Base-by-base conservation (phyloP, 768 basidiomycete species). In the Dioszegia aurantiaca region DNA sequence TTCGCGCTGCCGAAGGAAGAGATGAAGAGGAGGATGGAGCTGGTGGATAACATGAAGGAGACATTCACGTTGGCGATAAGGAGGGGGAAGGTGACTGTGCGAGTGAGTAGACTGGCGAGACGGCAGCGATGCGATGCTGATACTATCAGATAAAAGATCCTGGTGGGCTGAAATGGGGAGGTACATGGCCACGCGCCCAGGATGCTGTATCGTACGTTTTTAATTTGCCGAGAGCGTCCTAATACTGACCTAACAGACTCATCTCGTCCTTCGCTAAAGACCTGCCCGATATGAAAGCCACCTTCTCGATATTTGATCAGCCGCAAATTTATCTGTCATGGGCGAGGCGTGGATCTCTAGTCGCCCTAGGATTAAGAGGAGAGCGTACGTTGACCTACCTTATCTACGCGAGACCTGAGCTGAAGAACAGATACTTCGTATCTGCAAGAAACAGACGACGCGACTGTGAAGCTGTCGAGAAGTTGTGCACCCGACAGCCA, bases 301-400 rank as follows among this genome's bases (percentile, higher is more conserved):
- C 72, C 11, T 76, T 74, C 47, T 73, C 70, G 12, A 76, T 76
- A 33, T 74, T 74, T 43, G 75, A 76, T 48, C 75, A 76, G 51
- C 75, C 75, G 3, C 73, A 74, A 51, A 72, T 76, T 19, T 76
- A 76, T 51, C 63, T 76, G 2, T 71, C 69, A 1, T 72, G 73
- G 70, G 69, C 71, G 8, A 47, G 75, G 27, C 48, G 73, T 39
- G 62, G 61, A 12, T 73, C 70, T 9, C 47, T 76, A 4, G 58
- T 76, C 6, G 68, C 69, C 37, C 55, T 76, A 24, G 75, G 75
- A 23, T 40, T 76, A 36, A 26, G 68, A 33, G 67, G 68, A 4
- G 69, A 73, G 54, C 69, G 71, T 73, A 52, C 65, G 69, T 65
- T 12, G 28, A 28, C 24, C 1, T 6, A 33, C 14, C 33, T 6